Base-by-base conservation (phyloP, 2,329 filamentous ascomycete species). In the Pyrenophora tritici-repentis region DNA sequence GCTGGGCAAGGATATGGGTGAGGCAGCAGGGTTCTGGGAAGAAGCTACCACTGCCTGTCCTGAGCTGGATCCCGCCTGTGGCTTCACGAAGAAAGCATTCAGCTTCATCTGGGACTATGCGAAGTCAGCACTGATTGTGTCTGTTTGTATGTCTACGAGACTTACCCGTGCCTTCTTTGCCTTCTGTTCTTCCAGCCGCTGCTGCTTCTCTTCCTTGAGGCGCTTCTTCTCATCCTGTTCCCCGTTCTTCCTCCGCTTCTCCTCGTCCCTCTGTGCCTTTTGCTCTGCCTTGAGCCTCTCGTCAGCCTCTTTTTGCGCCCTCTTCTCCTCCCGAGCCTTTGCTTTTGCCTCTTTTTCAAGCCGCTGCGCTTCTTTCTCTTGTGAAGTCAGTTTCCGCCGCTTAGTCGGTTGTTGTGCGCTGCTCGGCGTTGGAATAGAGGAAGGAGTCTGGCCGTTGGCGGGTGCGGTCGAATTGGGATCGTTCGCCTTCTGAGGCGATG, bases 131-230 rank as follows among this genome's bases (percentile, higher is more conserved):
- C 47, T 29, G 17, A 14, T 6, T 7, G 22, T 24, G 22, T 7
- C 22, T 24, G 22, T 20, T 20, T 20, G 18, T 20, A 20, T 20
- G 5, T 20, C 5, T 20, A 5, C 18, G 18, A 20, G 31, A 63
- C 75, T 62, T 67, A 78, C 75, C 50, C 72, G 73, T 46, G 71
- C 63, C 53, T 75, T 75, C 57, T 69, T 70, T 40, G 61, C 59
- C 52, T 71, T 71, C 45, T 73, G 67, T 43, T 73, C 67, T 13
- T 67, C 63, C 47, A 78, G 79, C 51, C 71, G 68, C 34, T 75
- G 79, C 57, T 81, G 78, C 47, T 78, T 75, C 53, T 80, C 75
- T n/a, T 77, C 76, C 42, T 73, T 73, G 9, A 74, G 71, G 12
- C 67, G 69, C 45, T 73, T 73, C 50, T 75, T 73, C 53, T 75